These are phyloP conservation scores for Penicillium samsonianum DNA, from an alignment of 495 filamentous ascomycete species.

Conservation along the genomic window DNA sequence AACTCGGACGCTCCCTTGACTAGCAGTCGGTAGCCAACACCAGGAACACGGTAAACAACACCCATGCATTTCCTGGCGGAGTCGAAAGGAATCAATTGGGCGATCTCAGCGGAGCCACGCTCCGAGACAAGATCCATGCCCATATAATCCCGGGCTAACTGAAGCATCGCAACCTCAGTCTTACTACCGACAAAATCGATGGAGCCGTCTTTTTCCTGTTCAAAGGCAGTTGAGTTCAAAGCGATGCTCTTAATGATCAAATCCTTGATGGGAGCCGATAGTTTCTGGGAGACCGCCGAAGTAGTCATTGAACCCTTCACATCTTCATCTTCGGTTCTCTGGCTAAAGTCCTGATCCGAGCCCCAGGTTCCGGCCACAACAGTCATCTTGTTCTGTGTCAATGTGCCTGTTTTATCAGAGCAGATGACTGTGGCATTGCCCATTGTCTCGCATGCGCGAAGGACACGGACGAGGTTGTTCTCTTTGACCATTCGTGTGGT, in stretches of 20 bases:
- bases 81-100: constrained; percentile 68
- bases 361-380: constrained; percentile 64
- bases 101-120: constrained; percentile 58
- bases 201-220: constrained; percentile 58
- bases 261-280: constrained; percentile 42
- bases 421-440: constrained; percentile 70
- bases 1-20: constrained; percentile 74
- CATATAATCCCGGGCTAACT: constrained; percentile 60
- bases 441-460: constrained; percentile 71
- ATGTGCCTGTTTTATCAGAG: constrained; percentile 69
- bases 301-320: constrained; percentile 19
- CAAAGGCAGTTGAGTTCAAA: constrained; percentile 68
- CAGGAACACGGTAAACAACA: constrained; percentile 58
- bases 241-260: constrained; percentile 61
- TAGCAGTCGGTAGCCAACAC: constrained; percentile 59
- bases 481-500: constrained; percentile 71
- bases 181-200: constrained; percentile 66
- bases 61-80: constrained; percentile 71
- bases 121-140: constrained; percentile 64
- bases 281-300: constrained; percentile 40
- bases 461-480: constrained; percentile 66
- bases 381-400: constrained; percentile 74
- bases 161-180: constrained; percentile 68
- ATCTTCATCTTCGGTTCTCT: constrained; percentile 33
- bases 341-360: constrained; percentile 53